phyloP scores from a whole-genome alignment of 169 alveolate species.

The Cryptosporidium meleagridis region DNA sequence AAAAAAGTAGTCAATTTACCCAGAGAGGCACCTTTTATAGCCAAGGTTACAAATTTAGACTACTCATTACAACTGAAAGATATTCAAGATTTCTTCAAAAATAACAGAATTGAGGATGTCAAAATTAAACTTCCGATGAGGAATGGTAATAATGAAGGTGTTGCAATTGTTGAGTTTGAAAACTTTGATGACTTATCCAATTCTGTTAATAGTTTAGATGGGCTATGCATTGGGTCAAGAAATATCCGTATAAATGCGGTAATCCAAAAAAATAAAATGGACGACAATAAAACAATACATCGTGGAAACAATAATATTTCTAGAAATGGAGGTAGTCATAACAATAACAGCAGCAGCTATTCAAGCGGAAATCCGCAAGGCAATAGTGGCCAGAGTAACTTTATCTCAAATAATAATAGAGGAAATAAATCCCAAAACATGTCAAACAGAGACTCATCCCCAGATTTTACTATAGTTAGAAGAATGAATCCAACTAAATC shows the following conservation, averaged over 20 bases:
- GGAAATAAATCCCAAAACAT: neutral
- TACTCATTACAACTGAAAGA: slow-evolving; percentile 36
- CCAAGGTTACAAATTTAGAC: slow-evolving; percentile 50
- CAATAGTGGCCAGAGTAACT: neutral
- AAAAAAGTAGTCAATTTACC: slow-evolving; percentile 27
- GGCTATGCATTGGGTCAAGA: slow-evolving; percentile 65
- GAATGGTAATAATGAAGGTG: slow-evolving; percentile 65
- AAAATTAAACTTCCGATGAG: slow-evolving; percentile 60
- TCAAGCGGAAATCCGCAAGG: neutral
- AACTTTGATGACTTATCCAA: slow-evolving; percentile 43
- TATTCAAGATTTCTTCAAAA: slow-evolving; percentile 51
- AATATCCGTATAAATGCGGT: slow-evolving; percentile 35
- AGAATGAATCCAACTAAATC: slow-evolving; percentile 9
- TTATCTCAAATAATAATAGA: neutral
- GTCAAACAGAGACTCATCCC: slow-evolving; percentile 62
- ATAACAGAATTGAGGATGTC: slow-evolving; percentile 7
- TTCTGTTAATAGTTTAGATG: slow-evolving; percentile 31
- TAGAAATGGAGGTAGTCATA: neutral
- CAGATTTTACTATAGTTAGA: slow-evolving; percentile 61
- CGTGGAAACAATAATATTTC: neutral
- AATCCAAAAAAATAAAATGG: slow-evolving; percentile 4
- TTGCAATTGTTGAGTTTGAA: slow-evolving; percentile 59
- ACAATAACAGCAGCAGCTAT: neutral
- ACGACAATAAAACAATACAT: neutral
- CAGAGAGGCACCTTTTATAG: slow-evolving; percentile 66